These are phyloP conservation scores for Taphrina flavorubra DNA, from an alignment of 1,139 yeast genomes.

Conservation along the genomic window DNA sequence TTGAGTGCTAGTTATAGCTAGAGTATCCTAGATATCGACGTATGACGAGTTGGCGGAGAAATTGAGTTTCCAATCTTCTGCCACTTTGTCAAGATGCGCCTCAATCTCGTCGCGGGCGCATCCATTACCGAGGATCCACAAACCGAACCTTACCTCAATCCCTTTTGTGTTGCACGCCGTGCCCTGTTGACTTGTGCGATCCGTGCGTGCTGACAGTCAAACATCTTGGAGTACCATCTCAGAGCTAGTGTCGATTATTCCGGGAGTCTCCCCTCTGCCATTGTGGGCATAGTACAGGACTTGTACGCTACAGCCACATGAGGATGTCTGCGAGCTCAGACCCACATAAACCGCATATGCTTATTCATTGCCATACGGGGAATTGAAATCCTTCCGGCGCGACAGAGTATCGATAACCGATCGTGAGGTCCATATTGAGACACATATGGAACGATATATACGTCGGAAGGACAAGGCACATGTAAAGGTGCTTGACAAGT, in stretches of 20 bases:
- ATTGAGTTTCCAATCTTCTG: constrained; percentile 6
- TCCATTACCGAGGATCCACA: constrained; percentile 4
- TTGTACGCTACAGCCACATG: too few relatives aligned
- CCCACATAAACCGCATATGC: constrained; percentile 4
- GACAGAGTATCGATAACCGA: not conserved
- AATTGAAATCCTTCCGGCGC: too few relatives aligned
- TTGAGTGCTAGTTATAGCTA: too few relatives aligned
- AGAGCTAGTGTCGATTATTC: too few relatives aligned
- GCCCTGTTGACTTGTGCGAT: too few relatives aligned
- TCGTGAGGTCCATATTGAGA: not conserved
- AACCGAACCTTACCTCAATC: not conserved
- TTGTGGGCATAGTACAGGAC: too few relatives aligned
- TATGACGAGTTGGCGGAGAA: not conserved
- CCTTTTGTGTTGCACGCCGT: too few relatives aligned
- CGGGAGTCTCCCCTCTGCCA: too few relatives aligned
- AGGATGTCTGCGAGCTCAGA: not conserved
- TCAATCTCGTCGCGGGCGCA: constrained; percentile 3
- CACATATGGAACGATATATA: constrained; percentile 34
- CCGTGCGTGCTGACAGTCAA: too few relatives aligned
- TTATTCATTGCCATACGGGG: not conserved
- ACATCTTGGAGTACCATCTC: too few relatives aligned
- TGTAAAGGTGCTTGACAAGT: constrained; percentile 75
- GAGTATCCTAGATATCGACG: too few relatives aligned
- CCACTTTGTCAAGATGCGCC: constrained; percentile 12
- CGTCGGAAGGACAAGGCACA: constrained; percentile 70